Percentiles rank a stretch among this genome's conserved stretches.
Conservation (phyloP, 495 filamentous ascomycete species). For the Penicillium riverlandense region DNA sequence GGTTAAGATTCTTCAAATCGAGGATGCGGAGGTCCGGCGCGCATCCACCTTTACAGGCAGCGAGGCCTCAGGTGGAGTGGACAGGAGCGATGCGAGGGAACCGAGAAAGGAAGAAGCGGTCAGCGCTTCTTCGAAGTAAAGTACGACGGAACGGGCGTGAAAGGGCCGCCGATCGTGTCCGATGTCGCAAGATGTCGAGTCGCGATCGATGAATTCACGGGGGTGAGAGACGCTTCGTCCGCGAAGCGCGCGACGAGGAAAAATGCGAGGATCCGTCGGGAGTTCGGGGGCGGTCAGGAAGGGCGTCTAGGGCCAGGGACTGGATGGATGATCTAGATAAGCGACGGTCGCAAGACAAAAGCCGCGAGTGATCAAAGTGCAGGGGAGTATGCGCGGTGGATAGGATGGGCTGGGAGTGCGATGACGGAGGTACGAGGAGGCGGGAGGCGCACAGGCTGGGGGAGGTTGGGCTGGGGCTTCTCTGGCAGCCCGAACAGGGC, state of each 20-base stretch:
- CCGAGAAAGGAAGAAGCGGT: constrained; percentile 10
- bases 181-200: not conserved
- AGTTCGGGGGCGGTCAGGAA: constrained; percentile 7
- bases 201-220: constrained; percentile 11
- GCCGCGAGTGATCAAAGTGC: constrained; percentile 2
- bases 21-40: constrained; percentile 19
- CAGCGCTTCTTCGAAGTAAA: constrained; percentile 7
- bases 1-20: constrained; percentile 17
- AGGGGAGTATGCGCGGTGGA: constrained; percentile 20
- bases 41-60: constrained; percentile 34
- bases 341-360: constrained; percentile 3
- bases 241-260: constrained; percentile 54
- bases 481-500: constrained; percentile 18
- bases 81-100: constrained; percentile 23
- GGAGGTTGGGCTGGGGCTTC: constrained; percentile 19
- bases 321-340: constrained; percentile 1
- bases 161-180: not conserved
- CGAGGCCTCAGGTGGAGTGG: constrained; percentile 23
- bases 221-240: constrained; percentile 6
- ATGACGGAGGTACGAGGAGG: constrained; percentile 30
- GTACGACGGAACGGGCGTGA: not conserved
- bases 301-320: constrained; percentile 3
- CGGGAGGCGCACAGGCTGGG: constrained; percentile 23
- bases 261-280: constrained; percentile 55
- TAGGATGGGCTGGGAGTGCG: constrained; percentile 14